Base-by-base conservation (phyloP, 345 rosid genomes). In the Hibiscus tridactylites region DNA sequence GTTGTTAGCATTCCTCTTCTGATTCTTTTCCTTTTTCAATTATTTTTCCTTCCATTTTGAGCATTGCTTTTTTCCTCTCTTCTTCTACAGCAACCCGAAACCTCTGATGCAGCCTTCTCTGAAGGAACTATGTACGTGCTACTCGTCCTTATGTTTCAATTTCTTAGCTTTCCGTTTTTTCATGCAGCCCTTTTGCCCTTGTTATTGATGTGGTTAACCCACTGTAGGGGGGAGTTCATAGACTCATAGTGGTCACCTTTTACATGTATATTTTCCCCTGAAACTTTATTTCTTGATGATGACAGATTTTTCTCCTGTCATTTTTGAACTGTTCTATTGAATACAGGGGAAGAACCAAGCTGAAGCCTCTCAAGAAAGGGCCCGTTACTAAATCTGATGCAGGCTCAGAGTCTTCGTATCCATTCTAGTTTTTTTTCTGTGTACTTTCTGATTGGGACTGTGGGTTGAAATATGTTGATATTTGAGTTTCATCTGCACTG, bases 401-500 rank as follows among this genome's bases (percentile, higher is more conserved):
- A 65, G 93, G 87, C 60, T 47, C 82, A 69, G 82, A 87, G 76
- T 82, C 93, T 76, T 72, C 86, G 96, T 95, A 95, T 90, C 92
- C 90, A 39, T 39, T 39, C 44, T 39, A 39, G 44, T 39, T 39
- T 39, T 80, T 79, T 35, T 78, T 72, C 37, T 28, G 63, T 65
- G 46, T 65, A 54, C 44, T 33, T 79, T 71, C 56, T 73, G 31
- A 3, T 19, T 57, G 11, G 19, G 17, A 24, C 5, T 44, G 7
- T 62, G 72, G 58, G 35, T 65, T 31, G 59, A 70, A 42, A 73
- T 37, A 33, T 35, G 21, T 47, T 50, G n/a, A 6, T 73, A 61
- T 65, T 29, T 61, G 63, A 74, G 68, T 60, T 73, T 63, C 64
- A 52, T 24, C 65, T 9, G 33, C 46, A 44, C 73, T 75, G 75